Conservation (phyloP, 768 basidiomycete genomes). For the Lactifluus volemus region DNA sequence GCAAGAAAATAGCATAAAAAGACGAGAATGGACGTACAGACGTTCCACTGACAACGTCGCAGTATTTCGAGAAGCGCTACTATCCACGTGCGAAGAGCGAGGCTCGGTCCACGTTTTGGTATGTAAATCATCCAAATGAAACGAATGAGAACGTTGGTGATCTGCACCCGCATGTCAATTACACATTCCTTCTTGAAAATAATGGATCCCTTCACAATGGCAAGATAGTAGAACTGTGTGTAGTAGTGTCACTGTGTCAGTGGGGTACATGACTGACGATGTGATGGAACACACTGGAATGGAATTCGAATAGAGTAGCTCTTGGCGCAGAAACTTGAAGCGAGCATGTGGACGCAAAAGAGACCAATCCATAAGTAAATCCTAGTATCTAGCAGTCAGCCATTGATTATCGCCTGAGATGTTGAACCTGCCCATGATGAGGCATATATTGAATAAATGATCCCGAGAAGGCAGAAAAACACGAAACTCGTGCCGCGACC, state of each 20-base stretch:
- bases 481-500: slow-evolving; percentile 44
- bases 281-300: slow-evolving; percentile 38
- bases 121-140: slow-evolving; percentile 82
- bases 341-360: slow-evolving; percentile 49
- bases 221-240: slow-evolving; percentile 63
- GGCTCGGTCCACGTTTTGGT: slow-evolving; percentile 39
- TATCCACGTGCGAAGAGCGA: slow-evolving; percentile 55
- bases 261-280: background rate
- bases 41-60: slow-evolving; percentile 86
- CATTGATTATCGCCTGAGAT: background rate
- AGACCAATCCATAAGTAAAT: slow-evolving; percentile 90
- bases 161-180: slow-evolving; percentile 29
- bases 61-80: slow-evolving; percentile 66
- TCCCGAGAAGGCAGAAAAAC: slow-evolving; percentile 58
- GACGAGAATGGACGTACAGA: slow-evolving; percentile 44
- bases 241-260: background rate
- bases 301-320: slow-evolving; percentile 62
- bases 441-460: slow-evolving; percentile 60
- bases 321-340: slow-evolving; percentile 58
- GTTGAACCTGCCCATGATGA: slow-evolving; percentile 58
- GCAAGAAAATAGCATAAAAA: slow-evolving; percentile 1
- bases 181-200: background rate
- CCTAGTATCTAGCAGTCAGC: slow-evolving; percentile 35
- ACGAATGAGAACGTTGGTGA: slow-evolving; percentile 63
- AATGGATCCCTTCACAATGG: slow-evolving; percentile 43